Percentiles rank a stretch among this genome's conserved stretches.
These are phyloP conservation scores for Heterobasidion irregulare DNA, from an alignment of 1,284 basidiomycete species.

Conservation along the genomic window DNA sequence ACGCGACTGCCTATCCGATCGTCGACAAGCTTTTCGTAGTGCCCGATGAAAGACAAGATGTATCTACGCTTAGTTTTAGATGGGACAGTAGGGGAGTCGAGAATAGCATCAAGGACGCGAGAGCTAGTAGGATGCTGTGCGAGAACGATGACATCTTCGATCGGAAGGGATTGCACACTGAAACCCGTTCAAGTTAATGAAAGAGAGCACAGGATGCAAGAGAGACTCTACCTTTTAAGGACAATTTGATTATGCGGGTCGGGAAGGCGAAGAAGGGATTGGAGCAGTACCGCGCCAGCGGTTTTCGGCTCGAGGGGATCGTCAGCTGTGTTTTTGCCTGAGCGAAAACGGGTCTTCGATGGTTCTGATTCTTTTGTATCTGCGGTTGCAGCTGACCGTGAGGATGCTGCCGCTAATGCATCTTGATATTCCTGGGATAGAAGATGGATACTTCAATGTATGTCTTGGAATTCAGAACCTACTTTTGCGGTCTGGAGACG, in stretches of 20 bases:
- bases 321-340: slow-evolving; percentile 12
- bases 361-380: slow-evolving; percentile 8
- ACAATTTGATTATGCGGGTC: slow-evolving; percentile 59
- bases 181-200: background rate
- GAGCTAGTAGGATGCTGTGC: slow-evolving; percentile 72
- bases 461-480: background rate
- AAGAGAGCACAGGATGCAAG: background rate
- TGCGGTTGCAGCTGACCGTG: slow-evolving; percentile 12
- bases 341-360: slow-evolving; percentile 14
- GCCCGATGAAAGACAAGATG: slow-evolving; percentile 66
- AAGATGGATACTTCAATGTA: background rate
- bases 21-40: slow-evolving; percentile 73
- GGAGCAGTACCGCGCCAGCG: slow-evolving; percentile 83
- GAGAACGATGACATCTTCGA: slow-evolving; percentile 56
- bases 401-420: slow-evolving; percentile 7
- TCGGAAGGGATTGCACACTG: slow-evolving; percentile 54
- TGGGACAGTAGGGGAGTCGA: slow-evolving; percentile 63
- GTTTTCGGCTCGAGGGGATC: slow-evolving; percentile 53
- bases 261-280: slow-evolving; percentile 67
- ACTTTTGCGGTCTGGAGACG: slow-evolving; percentile 42
- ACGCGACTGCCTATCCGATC: slow-evolving; percentile 86
- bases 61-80: slow-evolving; percentile 65
- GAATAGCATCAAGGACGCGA: slow-evolving; percentile 71
- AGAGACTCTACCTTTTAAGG: slow-evolving; percentile 48
- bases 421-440: slow-evolving; percentile 28